Percentiles rank a stretch among this genome's conserved stretches.
Conservation (phyloP, 192 early-diverging fungal genomes). For the Gonapodya prolifera region DNA sequence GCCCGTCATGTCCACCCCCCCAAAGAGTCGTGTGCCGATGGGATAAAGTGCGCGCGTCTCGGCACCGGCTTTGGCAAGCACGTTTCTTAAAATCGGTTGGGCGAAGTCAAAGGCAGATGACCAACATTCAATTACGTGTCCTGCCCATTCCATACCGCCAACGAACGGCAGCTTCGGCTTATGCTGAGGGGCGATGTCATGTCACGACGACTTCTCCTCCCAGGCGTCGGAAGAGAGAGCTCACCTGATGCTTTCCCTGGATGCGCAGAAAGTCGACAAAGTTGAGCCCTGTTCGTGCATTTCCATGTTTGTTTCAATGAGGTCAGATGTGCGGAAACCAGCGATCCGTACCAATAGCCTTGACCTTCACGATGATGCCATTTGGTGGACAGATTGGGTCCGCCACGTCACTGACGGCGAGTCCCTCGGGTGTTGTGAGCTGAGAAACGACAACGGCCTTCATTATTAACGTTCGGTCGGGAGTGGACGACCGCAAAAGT, state of each 20-base stretch:
- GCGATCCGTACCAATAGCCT: not conserved
- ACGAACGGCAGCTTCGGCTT: conserved; percentile 6
- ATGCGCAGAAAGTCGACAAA: not conserved
- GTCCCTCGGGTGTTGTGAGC: not conserved
- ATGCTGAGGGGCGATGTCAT: too few species aligned
- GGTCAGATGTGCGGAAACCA: not conserved
- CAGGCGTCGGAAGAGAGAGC: too few species aligned
- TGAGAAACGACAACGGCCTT: not conserved
- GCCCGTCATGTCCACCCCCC: not conserved
- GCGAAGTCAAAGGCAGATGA: not conserved
- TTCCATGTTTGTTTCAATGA: not conserved
- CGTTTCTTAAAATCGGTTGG: not conserved
- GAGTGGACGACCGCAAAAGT: too few species aligned
- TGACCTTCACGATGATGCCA: not conserved
- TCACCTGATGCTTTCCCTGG: conserved; percentile 4
- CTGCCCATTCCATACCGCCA: not conserved
- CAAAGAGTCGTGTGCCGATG: not conserved
- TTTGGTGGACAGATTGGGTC: not conserved
- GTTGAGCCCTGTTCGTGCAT: not conserved
- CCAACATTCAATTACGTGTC: not conserved
- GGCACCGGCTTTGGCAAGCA: not conserved
- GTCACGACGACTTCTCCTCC: too few species aligned
- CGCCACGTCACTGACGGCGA: not conserved
- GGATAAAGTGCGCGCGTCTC: not conserved
- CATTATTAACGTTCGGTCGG: too few species aligned